Evolutionary conservation across 2,329 filamentous ascomycete genomes (phyloP).

Genomic region (Stromatinia cepivora): DNA sequence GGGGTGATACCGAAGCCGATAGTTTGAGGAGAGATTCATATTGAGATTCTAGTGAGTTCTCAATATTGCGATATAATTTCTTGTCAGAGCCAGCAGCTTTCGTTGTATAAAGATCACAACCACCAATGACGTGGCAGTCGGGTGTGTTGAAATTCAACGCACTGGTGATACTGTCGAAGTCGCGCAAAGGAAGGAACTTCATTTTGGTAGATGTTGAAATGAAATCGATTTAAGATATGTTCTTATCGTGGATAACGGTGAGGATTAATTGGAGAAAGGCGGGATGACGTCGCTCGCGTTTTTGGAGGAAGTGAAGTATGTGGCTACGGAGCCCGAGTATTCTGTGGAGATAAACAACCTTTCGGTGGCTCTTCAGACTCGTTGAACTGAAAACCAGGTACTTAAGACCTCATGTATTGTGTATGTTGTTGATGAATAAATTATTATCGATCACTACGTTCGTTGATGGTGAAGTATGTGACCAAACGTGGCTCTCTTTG

Average conservation of each 20-base stretch:
- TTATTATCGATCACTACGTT: background rate
- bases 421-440: background rate
- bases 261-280: slow-evolving; percentile 24
- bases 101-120: slow-evolving; percentile 95
- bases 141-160: slow-evolving; percentile 94
- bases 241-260: slow-evolving; percentile 33
- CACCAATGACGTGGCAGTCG: slow-evolving; percentile 87
- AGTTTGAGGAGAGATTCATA: slow-evolving; percentile 85
- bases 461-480: background rate
- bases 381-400: slow-evolving; percentile 40
- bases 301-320: slow-evolving; percentile 37
- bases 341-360: slow-evolving; percentile 38
- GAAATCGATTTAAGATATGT: slow-evolving; percentile 29
- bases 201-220: slow-evolving; percentile 36
- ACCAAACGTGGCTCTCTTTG: slow-evolving; percentile 30
- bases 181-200: slow-evolving; percentile 87
- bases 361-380: slow-evolving; percentile 41
- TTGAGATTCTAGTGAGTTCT: slow-evolving; percentile 85
- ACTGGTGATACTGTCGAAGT: slow-evolving; percentile 88
- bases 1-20: slow-evolving; percentile 83
- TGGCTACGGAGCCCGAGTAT: slow-evolving; percentile 39
- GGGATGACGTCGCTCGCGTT: slow-evolving; percentile 30
- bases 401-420: slow-evolving; percentile 33
- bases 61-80: slow-evolving; percentile 95
- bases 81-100: slow-evolving; percentile 95